Percentiles rank a stretch among this genome's conserved stretches.
These are phyloP conservation scores for Eremothecium sinecaudum DNA, from an alignment of 1,139 yeast genomes.

Conservation along the genomic window DNA sequence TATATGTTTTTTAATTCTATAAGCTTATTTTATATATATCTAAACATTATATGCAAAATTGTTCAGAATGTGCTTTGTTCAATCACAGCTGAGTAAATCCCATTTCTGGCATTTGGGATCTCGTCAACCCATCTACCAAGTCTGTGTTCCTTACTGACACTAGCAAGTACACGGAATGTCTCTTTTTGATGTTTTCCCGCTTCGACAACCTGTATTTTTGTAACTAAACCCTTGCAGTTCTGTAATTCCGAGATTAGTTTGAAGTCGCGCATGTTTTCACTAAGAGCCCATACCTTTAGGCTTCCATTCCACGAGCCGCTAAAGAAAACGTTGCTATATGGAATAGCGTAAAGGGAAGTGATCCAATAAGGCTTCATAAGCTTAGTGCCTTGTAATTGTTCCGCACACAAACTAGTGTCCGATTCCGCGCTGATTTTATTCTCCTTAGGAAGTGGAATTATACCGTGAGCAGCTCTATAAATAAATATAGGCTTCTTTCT, in stretches of 20 bases:
- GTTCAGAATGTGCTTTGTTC: conserved; percentile 22
- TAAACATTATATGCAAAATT: too few species aligned
- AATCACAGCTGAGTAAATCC: conserved; percentile 40
- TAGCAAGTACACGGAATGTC: conserved; percentile 50
- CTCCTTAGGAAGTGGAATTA: conserved; percentile 43
- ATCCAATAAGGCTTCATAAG: conserved; percentile 71
- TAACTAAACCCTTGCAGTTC: conserved; percentile 65
- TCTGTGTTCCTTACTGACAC: conserved; percentile 75
- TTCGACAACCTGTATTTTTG: conserved; percentile 59
- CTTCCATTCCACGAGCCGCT: conserved; percentile 85
- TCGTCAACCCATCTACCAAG: conserved; percentile 69
- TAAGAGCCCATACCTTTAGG: conserved; percentile 67
- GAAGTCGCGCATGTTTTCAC: conserved; percentile 54
- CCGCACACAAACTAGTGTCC: conserved; percentile 33
- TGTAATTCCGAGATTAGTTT: conserved; percentile 44
- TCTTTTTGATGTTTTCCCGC: conserved; percentile 39
- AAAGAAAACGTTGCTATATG: conserved; percentile 76
- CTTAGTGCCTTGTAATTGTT: conserved; percentile 47
- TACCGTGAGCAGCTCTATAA: conserved; percentile 68
- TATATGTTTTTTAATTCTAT: too few species aligned
- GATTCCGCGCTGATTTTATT: conserved; percentile 62
- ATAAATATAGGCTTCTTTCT: conserved; percentile 80
- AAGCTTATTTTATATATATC: too few species aligned
- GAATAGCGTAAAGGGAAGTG: conserved; percentile 74
- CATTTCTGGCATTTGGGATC: conserved; percentile 40